phyloP scores from a whole-genome alignment of 352 stramenopile genomes.

The Pythium phragmitis region DNA sequence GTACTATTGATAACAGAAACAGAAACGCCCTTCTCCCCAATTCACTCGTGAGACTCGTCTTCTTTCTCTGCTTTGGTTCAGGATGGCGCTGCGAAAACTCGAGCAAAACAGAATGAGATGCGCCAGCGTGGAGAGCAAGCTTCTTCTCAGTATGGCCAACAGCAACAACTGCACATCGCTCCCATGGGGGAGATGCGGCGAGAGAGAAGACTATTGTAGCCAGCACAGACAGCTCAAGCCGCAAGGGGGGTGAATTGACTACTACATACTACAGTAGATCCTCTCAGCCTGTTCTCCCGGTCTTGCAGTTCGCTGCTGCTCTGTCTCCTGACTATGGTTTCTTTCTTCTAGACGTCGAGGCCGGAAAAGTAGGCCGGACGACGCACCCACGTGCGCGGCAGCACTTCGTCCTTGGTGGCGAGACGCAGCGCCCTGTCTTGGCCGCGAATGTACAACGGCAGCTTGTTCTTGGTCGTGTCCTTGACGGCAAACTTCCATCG shows the following conservation, averaged over 20 bases:
- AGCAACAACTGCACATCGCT: constrained; percentile 14
- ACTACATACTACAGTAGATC: too few relatives aligned
- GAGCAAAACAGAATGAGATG: too few relatives aligned
- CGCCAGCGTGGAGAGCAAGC: background rate
- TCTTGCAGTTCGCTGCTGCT: background rate
- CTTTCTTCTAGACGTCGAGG: constrained; percentile 33
- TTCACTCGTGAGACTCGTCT: background rate
- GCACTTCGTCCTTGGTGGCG: constrained; percentile 72
- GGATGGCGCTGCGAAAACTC: too few relatives aligned
- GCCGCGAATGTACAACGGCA: constrained; percentile 67
- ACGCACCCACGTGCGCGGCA: constrained; percentile 80
- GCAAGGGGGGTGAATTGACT: background rate
- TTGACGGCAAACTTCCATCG: constrained; percentile 81
- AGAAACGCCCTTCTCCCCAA: background rate
- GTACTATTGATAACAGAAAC: constrained; percentile 16
- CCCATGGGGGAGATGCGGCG: background rate
- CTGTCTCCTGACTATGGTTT: background rate
- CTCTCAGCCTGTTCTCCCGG: too few relatives aligned
- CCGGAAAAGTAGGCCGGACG: constrained; percentile 71
- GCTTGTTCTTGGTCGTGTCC: constrained; percentile 82
- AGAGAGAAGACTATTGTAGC: background rate
- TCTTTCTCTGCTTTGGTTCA: background rate
- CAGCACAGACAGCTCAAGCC: background rate
- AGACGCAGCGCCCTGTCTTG: constrained; percentile 57
- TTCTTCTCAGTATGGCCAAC: constrained; percentile 23